Evolutionary conservation across 306 rosid genomes (phyloP).

Genomic region (Quercus parvula): DNA sequence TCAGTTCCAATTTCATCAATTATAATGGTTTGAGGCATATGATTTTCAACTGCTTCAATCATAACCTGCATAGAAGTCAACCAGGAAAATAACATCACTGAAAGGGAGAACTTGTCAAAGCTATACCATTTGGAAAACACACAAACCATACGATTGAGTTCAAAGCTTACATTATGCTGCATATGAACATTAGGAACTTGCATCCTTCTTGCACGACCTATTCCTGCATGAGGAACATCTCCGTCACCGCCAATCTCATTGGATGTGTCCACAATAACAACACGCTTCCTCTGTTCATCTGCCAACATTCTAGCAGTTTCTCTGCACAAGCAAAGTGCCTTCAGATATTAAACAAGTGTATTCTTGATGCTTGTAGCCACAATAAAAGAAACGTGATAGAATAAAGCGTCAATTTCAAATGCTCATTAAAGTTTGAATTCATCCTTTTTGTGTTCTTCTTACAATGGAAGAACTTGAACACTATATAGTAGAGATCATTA

Average conservation of each 20-base stretch:
- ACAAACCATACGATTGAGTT: slow-evolving; percentile 15
- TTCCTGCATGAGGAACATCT: slow-evolving; percentile 93
- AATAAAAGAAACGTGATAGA: background rate
- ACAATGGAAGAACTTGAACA: background rate
- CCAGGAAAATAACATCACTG: background rate
- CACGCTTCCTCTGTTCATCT: slow-evolving; percentile 81
- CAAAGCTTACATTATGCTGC: slow-evolving; percentile 80
- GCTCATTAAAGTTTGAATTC: background rate
- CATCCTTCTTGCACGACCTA: slow-evolving; percentile 97
- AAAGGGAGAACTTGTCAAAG: background rate
- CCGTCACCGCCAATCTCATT: slow-evolving; percentile 99
- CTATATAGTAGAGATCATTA: background rate
- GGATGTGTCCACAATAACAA: slow-evolving; percentile 94
- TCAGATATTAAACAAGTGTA: slow-evolving; percentile 20
- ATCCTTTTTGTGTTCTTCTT: background rate
- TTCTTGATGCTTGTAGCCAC: background rate
- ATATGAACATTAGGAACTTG: slow-evolving; percentile 93
- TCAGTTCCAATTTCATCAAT: slow-evolving; percentile 99
- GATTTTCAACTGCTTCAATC: slow-evolving; percentile 99
- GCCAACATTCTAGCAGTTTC: slow-evolving; percentile 98
- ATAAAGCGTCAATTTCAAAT: background rate
- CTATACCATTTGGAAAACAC: slow-evolving; percentile 6
- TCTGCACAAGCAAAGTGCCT: slow-evolving; percentile 48
- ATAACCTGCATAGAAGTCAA: slow-evolving; percentile 57
- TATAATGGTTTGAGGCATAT: slow-evolving; percentile 92